Base-by-base conservation (phyloP, 108 stramenopile species). In the Conticribra guillardii region DNA sequence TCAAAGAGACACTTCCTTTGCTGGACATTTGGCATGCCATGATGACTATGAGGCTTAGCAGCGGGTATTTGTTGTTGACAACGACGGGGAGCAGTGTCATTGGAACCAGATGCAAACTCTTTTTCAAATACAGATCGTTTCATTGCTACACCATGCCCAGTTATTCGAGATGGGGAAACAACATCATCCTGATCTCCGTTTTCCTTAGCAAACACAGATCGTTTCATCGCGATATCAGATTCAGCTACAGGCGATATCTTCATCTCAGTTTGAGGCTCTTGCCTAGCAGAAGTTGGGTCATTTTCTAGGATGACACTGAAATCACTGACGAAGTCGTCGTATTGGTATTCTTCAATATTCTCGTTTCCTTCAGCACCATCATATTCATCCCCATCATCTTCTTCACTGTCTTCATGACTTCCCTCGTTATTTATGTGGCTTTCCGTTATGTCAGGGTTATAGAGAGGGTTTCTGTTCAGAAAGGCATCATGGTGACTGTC, bases 311-410 rank as follows among this genome's bases (percentile, higher is more conserved):
- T 53, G 19, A 11, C 50, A 11, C 51, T 65, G 51, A 65, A 65
- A 65, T 65, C 64, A 23, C 44, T 51, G 5, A 65, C 4, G 52
- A 34, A 65, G 19, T 53, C 51, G 8, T 65, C 64, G 52, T 65
- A 53, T 46, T 8, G 22, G 52, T 65, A 65, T 37, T 33, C 64
- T 19, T 30, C 19, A 53, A 49, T 22, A 4, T 33, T 21, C 14
- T 69, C 66, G 23, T 80, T 74, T 3, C 80, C 55, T 52, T 74
- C 84, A 34, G 70, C 73, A 30, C 48, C 58, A 50, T 62, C 57
- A 67, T 60, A n/a, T n/a, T n/a, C n/a, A n/a, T n/a, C n/a, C n/a
- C n/a, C 47, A 1, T 29, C 57, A 1, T 51, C 34, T 26, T 67
- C 31, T 32, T 16, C 28, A 1, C 30, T 44, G n/a, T 55, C 54